These are phyloP conservation scores for Colletotrichum eleusines DNA, from an alignment of 2,329 filamentous ascomycete genomes.

Conservation along the genomic window DNA sequence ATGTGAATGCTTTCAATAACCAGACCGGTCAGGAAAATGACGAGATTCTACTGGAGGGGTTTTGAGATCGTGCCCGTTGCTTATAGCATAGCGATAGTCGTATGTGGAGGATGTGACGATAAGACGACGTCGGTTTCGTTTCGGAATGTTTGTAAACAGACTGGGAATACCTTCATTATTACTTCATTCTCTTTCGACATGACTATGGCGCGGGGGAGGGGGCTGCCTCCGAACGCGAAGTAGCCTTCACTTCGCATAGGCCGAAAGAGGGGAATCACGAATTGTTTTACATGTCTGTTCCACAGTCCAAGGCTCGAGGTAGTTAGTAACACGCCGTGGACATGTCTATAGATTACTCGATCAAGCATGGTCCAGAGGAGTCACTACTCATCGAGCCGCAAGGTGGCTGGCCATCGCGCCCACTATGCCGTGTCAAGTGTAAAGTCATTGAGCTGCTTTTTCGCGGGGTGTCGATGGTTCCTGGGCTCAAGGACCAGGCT, in stretches of 20 bases:
- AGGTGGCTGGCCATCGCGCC: conserved; percentile 4
- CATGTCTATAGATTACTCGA: neutral
- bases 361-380: conserved; percentile 4
- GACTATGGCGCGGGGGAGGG: neutral
- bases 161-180: neutral
- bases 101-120: neutral
- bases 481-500: conserved; percentile 28
- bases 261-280: conserved; percentile 27
- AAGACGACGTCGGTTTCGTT: conserved; percentile 16
- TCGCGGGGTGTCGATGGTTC: neutral
- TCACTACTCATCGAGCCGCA: neutral
- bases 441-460: neutral
- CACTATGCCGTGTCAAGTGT: conserved; percentile 5
- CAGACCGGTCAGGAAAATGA: neutral
- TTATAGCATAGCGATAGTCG: neutral
- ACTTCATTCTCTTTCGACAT: conserved; percentile 3
- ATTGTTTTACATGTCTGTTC: conserved; percentile 4
- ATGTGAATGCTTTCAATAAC: neutral
- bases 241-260: conserved; percentile 26
- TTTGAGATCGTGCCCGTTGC: neutral
- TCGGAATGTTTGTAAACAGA: conserved; percentile 18
- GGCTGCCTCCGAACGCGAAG: neutral
- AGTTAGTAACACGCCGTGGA: neutral
- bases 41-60: neutral
- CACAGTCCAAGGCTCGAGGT: neutral